A percentile compares a stretch with the other conserved stretches of the same genome.
Conservation (phyloP, 2,329 filamentous ascomycete species). For the Colletotrichum sp. region DNA sequence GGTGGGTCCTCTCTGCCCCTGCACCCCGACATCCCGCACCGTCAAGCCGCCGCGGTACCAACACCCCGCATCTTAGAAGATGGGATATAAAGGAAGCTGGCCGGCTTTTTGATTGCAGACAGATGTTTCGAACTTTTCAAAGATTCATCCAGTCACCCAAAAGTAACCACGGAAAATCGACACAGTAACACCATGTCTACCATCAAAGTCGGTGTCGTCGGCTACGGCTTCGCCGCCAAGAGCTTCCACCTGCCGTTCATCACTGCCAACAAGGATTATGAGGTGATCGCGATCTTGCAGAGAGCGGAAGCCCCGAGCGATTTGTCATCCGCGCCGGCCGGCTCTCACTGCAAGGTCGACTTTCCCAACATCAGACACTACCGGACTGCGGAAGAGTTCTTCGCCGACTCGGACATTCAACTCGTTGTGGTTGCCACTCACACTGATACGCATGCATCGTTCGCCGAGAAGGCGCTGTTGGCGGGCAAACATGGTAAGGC, state of each 20-base stretch:
- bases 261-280: conserved; percentile 46
- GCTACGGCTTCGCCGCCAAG: conserved; percentile 54
- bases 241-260: conserved; percentile 58
- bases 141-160: fast-evolving
- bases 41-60: not conserved
- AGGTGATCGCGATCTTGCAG: conserved; percentile 53
- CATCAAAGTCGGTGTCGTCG: conserved; percentile 46
- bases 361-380: conserved; percentile 59
- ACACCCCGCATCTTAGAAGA: not conserved
- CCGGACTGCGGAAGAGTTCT: conserved; percentile 61
- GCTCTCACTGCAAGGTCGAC: conserved; percentile 53
- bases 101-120: not conserved
- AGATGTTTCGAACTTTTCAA: not conserved
- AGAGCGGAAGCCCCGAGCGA: conserved; percentile 42
- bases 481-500: conserved; percentile 64
- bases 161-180: fast-evolving
- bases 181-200: not conserved
- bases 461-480: conserved; percentile 60
- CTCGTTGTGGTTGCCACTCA: conserved; percentile 67
- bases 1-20: not conserved
- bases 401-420: conserved; percentile 62
- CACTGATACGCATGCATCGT: conserved; percentile 52
- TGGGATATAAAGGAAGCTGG: not conserved
- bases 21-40: not conserved
- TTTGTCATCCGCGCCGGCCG: conserved; percentile 28